Evolutionary conservation across 305 asterid species (phyloP), one percentile per base, ranked within the genome.

Genomic region (Rubia balearica): DNA sequence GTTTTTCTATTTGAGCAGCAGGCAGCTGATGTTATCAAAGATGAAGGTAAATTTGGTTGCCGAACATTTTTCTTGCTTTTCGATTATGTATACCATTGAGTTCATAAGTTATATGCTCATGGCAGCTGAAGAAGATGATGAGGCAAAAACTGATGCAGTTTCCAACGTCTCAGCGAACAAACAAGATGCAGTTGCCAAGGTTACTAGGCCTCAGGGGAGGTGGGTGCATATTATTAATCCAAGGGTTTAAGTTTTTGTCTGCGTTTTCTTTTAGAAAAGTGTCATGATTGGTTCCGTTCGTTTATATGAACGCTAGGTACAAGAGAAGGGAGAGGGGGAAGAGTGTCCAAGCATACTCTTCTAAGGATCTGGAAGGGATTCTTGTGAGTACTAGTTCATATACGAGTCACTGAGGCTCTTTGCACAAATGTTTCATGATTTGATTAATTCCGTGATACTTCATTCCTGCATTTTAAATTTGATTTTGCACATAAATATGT

Each of bases 171-270:
- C 83, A 38, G 53, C 77, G 53, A 79, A 77, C 48, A 72, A 63
- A 51, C 65, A 75, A 66, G 84, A 77, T 61, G 71, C 69, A 51
- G 83, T 76, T 79, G 75, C 73, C 33, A 92, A 90, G 85, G 81
- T 74, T 76, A 86, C 98, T 61, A 86, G 96, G 69, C 96, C 96
- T 36, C 98, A 89, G 80, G 98, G 98, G 80, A 90, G 98, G 97
- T 92, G 55, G 72, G 82, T 76, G 17, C 73, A 0, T 55, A 17
- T 30, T 53, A 46, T 33, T 4, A 43, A 41, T 51, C 43, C 14
- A 41, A 24, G 48, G 69, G 27, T 19, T 27, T 38, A n/a, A 49
- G 12, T 21, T 48, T 38, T 11, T 27, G 19, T 40, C 10, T 19
- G 14, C 46, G 27, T 7, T n/a, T 22, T 30, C 12, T 17, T 8